Percentiles rank a stretch among this genome's conserved stretches.
phyloP scores from a whole-genome alignment of 495 filamentous ascomycete species.

The Penicillium fimorum region DNA sequence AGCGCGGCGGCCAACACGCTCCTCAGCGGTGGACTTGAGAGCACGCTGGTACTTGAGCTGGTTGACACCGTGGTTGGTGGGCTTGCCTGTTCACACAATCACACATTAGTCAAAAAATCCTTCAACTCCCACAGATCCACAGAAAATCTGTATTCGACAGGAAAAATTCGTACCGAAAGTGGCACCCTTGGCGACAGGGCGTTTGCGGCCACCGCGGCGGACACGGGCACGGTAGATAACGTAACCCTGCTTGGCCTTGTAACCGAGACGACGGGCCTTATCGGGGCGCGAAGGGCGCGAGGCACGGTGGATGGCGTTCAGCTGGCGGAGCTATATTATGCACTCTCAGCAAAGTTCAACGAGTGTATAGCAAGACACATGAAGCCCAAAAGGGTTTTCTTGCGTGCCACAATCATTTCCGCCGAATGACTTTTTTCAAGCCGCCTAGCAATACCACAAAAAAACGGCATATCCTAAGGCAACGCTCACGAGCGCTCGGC shows the following conservation, averaged over 20 bases:
- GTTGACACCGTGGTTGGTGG: slow-evolving; percentile 99
- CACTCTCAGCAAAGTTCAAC: slow-evolving; percentile 99
- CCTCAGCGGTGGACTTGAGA: slow-evolving; percentile 93
- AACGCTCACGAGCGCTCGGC: slow-evolving; percentile 46
- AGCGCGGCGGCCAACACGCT: slow-evolving; percentile 98
- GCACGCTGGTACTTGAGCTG: slow-evolving; percentile 99
- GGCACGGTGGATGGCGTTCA: slow-evolving; percentile 98
- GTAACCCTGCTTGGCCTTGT: slow-evolving; percentile 99
- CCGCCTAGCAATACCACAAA: slow-evolving; percentile 37
- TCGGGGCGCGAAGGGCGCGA: slow-evolving; percentile 97
- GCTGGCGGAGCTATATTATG: slow-evolving; percentile 98
- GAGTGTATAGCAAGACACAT: slow-evolving; percentile 91
- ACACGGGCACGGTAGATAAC: slow-evolving; percentile 99
- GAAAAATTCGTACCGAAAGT: slow-evolving; percentile 76
- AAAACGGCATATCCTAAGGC: slow-evolving; percentile 41
- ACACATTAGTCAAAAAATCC: slow-evolving; percentile 12
- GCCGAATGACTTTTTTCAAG: slow-evolving; percentile 39
- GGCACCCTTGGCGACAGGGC: slow-evolving; percentile 93
- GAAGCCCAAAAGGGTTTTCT: slow-evolving; percentile 29
- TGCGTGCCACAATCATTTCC: slow-evolving; percentile 50
- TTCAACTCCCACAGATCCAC: neutral
- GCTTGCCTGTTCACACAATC: slow-evolving; percentile 69
- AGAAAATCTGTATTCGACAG: neutral
- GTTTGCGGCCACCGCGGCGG: slow-evolving; percentile 95
- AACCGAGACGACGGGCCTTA: slow-evolving; percentile 98